phyloP scores from a whole-genome alignment of 805 yeast genomes.

The Kuraishia hungarica region DNA sequence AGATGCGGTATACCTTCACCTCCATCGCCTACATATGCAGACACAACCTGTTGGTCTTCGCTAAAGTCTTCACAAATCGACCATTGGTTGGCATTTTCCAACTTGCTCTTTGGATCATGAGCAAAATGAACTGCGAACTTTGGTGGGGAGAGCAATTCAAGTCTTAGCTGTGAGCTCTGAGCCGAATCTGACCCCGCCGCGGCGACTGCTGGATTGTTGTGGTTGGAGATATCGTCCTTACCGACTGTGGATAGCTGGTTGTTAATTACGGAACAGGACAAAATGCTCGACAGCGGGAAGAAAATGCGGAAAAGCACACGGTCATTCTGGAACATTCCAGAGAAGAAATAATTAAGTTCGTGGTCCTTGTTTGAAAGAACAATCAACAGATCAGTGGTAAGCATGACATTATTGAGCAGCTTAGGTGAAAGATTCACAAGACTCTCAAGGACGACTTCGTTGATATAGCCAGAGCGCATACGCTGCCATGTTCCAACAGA shows the following conservation, averaged over 20 bases:
- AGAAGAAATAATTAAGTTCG: slow-evolving; percentile 72
- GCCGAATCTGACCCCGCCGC: slow-evolving; percentile 45
- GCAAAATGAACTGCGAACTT: slow-evolving; percentile 72
- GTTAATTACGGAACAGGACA: slow-evolving; percentile 47
- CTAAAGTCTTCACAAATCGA: slow-evolving; percentile 78
- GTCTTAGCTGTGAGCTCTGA: slow-evolving; percentile 15
- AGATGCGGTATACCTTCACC: slow-evolving; percentile 64
- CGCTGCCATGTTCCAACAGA: slow-evolving; percentile 81
- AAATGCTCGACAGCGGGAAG: slow-evolving; percentile 55
- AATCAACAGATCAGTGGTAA: slow-evolving; percentile 62
- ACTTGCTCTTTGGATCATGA: slow-evolving; percentile 35
- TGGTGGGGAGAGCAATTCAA: slow-evolving; percentile 44
- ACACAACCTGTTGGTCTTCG: slow-evolving; percentile 73
- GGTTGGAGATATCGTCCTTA: neutral
- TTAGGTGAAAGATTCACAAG: slow-evolving; percentile 61
- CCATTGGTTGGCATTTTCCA: slow-evolving; percentile 56
- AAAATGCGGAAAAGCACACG: slow-evolving; percentile 67
- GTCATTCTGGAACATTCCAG: slow-evolving; percentile 60
- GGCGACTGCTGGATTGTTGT: slow-evolving; percentile 17
- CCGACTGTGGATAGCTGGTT: slow-evolving; percentile 21
- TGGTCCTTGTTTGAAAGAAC: slow-evolving; percentile 60
- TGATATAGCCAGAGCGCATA: slow-evolving; percentile 53
- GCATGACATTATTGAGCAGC: slow-evolving; percentile 55
- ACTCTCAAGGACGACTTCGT: slow-evolving; percentile 29
- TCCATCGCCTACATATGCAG: slow-evolving; percentile 49